Evolutionary conservation across 2,329 filamentous ascomycete genomes (phyloP), one percentile per base, ranked within the genome.

Genomic region (Fusarium pilosicola): DNA sequence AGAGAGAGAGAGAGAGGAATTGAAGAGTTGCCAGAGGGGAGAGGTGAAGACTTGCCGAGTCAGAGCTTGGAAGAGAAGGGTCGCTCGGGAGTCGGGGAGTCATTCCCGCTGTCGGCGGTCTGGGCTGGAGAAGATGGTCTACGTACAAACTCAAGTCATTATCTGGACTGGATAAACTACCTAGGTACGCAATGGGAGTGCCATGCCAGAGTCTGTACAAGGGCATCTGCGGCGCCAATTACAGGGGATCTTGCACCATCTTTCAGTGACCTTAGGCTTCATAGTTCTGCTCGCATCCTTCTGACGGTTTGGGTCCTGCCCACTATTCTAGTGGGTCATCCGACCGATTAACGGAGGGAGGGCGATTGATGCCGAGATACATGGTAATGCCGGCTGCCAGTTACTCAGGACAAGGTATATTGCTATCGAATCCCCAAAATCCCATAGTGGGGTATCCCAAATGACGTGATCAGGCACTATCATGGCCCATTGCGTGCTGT

Each of bases 401-500:
- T 41, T 41, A 54, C 42, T 30, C n/a, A 44, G 18, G 10, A 39
- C 17, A n/a, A 65, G 32, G 76, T 78, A 78, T 26, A 44, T 41
- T 51, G 30, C 59, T 77, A 78, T 55, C 70, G 69, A 22, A 51
- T 48, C 57, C 59, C 61, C 46, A 36, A 57, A 76, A 62, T 59
- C 32, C 22, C 18, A 28, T 46, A 48, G 77, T 78, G 77, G 77
- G 62, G 73, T 58, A 46, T 22, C n/a, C 12, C 30, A 71, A 77
- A 78, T 78, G 77, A 78, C 77, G 77, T 78, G 77, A 78, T 78
- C 71, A 49, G 51, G 60, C 69, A 75, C 76, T 62, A 74, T 74
- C 62, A 72, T 72, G 62, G 69, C 65, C 68, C 73, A 76, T 76
- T 65, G 58, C 60, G 39, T 69, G 32, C 64, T 62, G 39, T 65